A percentile compares a stretch with the other conserved stretches of the same genome.
phyloP scores from a whole-genome alignment of 73 alveolate genomes.

The Tetrahymena malaccensis region DNA sequence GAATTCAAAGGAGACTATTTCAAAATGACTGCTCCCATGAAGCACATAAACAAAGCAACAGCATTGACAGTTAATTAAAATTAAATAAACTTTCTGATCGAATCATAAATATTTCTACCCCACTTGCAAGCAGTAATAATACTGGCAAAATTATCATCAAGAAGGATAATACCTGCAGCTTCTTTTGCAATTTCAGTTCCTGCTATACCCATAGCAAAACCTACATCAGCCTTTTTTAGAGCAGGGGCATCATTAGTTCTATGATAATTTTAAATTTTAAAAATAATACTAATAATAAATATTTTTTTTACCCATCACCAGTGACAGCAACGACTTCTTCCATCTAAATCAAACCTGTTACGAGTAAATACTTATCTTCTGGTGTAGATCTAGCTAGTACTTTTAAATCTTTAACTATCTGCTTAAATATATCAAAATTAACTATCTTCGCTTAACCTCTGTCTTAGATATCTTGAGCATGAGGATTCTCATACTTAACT shows the following conservation, averaged over 20 bases:
- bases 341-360: constrained; percentile 77
- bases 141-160: constrained; percentile 93
- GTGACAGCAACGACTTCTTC: constrained; percentile 95
- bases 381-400: constrained; percentile 95
- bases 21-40: constrained; percentile 76
- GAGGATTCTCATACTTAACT: constrained; percentile 46
- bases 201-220: constrained; percentile 81
- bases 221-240: constrained; percentile 82
- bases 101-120: constrained; percentile 87
- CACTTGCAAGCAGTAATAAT: constrained; percentile 82
- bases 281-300: neutral
- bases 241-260: constrained; percentile 95
- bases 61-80: constrained; percentile 89
- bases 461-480: constrained; percentile 34
- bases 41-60: constrained; percentile 74
- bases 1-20: constrained; percentile 82
- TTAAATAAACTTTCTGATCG: constrained; percentile 75
- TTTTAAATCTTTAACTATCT: constrained; percentile 52
- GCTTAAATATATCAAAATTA: constrained; percentile 62
- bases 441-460: constrained; percentile 41
- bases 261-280: neutral
- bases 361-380: constrained; percentile 83
- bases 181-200: constrained; percentile 97
- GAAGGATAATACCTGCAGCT: constrained; percentile 89
- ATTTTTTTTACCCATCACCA: constrained; percentile 85